These are phyloP conservation scores for Neurospora sp. DNA, from an alignment of 495 filamentous ascomycete species.

Conservation along the genomic window DNA sequence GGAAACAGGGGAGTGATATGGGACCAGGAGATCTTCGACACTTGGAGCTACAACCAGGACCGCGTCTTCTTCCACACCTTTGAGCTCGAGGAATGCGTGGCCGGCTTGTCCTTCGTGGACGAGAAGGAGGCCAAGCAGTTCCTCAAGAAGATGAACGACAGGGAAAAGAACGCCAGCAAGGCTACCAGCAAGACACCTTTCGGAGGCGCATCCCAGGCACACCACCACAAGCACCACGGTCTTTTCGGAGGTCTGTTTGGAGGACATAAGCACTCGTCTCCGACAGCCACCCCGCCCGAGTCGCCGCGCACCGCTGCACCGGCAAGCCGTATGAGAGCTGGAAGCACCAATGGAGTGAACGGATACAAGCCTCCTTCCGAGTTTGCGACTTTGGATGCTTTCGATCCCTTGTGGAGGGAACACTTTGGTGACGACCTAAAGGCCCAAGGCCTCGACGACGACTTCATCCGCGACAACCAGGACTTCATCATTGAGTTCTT, in stretches of 20 bases:
- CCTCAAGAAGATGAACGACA: constrained; percentile 86
- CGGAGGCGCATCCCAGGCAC: constrained; percentile 41
- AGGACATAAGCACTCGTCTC: constrained; percentile 56
- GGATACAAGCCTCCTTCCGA: constrained; percentile 30
- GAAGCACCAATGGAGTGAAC: constrained; percentile 29
- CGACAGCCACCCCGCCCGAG: constrained; percentile 39
- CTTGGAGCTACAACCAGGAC: constrained; percentile 89
- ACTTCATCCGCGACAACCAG: constrained; percentile 83
- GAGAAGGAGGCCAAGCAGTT: constrained; percentile 96
- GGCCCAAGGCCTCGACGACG: constrained; percentile 82
- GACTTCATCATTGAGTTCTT: constrained; percentile 94
- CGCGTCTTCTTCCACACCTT: constrained; percentile 96
- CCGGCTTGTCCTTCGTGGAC: constrained; percentile 82
- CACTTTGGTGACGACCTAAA: constrained; percentile 69
- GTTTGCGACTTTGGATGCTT: constrained; percentile 64
- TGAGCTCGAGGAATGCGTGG: constrained; percentile 83
- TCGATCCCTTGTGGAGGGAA: constrained; percentile 76
- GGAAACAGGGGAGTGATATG: constrained; percentile 83
- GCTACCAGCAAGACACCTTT: constrained; percentile 70
- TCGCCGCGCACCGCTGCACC: constrained; percentile 38
- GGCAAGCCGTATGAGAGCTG: constrained; percentile 39
- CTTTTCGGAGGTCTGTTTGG: constrained; percentile 59
- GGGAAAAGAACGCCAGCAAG: constrained; percentile 89
- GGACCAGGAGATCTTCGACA: constrained; percentile 97
- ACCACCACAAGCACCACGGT: constrained; percentile 34